phyloP scores from a whole-genome alignment of 805 yeast species.

The Hanseniaspora meyeri region DNA sequence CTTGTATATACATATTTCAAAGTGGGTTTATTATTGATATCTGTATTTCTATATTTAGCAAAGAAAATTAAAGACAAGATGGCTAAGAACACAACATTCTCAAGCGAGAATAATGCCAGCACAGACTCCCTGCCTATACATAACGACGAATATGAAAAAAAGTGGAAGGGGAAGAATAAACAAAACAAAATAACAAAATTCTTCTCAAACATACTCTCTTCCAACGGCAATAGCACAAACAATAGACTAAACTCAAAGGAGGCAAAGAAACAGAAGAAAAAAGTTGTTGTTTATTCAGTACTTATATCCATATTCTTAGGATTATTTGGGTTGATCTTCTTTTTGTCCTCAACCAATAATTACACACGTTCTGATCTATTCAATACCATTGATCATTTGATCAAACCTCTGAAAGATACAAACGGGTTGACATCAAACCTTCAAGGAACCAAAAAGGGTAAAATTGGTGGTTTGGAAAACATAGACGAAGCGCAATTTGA shows the following conservation, averaged over 20 bases:
- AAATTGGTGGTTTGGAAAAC: conserved; percentile 3
- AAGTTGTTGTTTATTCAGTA: not conserved
- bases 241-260: not conserved
- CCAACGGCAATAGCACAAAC: not conserved
- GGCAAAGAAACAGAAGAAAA: not conserved
- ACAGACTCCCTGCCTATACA: conserved; percentile 6
- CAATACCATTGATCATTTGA: conserved; percentile 6
- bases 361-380: not conserved
- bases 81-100: not conserved
- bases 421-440: not conserved
- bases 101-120: not conserved
- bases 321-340: not conserved
- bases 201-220: not conserved
- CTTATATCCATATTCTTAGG: not conserved
- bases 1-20: not conserved
- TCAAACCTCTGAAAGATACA: conserved; percentile 5
- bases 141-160: not conserved
- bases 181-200: not conserved
- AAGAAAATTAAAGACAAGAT: conserved; percentile 6
- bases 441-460: not conserved
- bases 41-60: conserved; percentile 2
- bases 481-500: conserved; percentile 4
- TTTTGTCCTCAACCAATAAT: not conserved
- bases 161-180: conserved; percentile 8
- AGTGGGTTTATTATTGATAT: conserved; percentile 9